These are phyloP conservation scores for Akanthomyces muscarius DNA, from an alignment of 2,329 filamentous ascomycete species.

Conservation along the genomic window DNA sequence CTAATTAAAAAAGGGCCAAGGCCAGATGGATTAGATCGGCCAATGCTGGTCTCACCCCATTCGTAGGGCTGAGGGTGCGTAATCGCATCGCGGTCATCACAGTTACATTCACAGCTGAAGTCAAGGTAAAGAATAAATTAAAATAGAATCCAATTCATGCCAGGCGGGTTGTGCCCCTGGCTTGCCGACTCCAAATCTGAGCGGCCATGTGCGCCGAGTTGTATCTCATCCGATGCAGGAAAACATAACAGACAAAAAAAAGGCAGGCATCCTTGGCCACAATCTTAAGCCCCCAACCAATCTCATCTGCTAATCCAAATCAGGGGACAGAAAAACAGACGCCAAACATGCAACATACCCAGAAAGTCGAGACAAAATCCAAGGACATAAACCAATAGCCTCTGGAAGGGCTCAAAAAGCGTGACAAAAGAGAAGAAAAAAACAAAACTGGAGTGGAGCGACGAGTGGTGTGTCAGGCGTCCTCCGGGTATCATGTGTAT, in stretches of 20 bases:
- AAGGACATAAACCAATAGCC: not conserved
- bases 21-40: not conserved
- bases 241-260: not conserved
- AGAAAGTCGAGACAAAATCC: slow-evolving; percentile 22
- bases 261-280: slow-evolving; percentile 3
- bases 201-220: slow-evolving; percentile 11
- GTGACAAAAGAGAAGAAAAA: slow-evolving; percentile 18
- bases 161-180: slow-evolving; percentile 18
- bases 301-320: slow-evolving; percentile 8
- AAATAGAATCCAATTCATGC: slow-evolving; percentile 12
- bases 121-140: not conserved
- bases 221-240: slow-evolving; percentile 13
- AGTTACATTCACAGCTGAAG: no score
- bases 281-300: slow-evolving; percentile 5
- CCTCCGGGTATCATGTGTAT: slow-evolving; percentile 39
- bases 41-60: not conserved
- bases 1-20: not conserved
- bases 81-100: no score
- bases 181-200: slow-evolving; percentile 9
- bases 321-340: slow-evolving; percentile 22
- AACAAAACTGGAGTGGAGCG: slow-evolving; percentile 36
- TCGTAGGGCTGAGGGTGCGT: slow-evolving; percentile 3
- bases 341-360: slow-evolving; percentile 29
- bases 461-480: slow-evolving; percentile 29
- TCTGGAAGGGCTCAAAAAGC: slow-evolving; percentile 2